Percentiles rank a stretch among this genome's conserved stretches.
phyloP scores from a whole-genome alignment of 1,284 basidiomycete genomes.

The Phlebopus sp. region DNA sequence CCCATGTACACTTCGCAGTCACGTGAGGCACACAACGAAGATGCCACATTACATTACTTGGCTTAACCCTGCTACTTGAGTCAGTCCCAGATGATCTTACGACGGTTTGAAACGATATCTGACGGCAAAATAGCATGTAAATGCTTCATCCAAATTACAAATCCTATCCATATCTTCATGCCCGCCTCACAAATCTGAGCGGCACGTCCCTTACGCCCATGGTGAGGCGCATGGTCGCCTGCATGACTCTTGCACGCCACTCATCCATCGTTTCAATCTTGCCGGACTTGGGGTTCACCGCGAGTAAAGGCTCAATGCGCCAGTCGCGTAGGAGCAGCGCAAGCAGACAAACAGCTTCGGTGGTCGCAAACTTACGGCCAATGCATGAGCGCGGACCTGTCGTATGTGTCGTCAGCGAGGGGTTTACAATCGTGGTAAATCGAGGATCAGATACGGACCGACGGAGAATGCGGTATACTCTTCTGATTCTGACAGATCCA shows the following conservation, averaged over 20 bases:
- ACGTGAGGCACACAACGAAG: no score
- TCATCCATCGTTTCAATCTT: constrained; percentile 38
- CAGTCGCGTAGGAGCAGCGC: constrained; percentile 50
- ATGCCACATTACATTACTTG: no score
- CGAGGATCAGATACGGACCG: constrained; percentile 28
- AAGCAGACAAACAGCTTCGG: constrained; percentile 51
- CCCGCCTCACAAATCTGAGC: constrained; percentile 36
- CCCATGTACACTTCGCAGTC: no score
- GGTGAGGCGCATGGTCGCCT: constrained; percentile 39
- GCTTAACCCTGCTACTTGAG: no score
- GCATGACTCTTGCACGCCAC: constrained; percentile 45
- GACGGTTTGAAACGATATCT: no score
- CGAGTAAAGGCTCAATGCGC: constrained; percentile 43
- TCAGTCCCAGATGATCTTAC: no score
- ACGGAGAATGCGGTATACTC: constrained; percentile 47
- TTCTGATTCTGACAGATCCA: constrained; percentile 26
- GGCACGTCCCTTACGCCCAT: constrained; percentile 42
- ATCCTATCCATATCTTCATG: background rate
- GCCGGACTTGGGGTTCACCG: constrained; percentile 9
- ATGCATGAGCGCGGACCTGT: constrained; percentile 51
- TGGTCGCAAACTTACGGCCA: constrained; percentile 52
- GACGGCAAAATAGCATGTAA: no score
- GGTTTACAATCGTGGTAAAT: background rate
- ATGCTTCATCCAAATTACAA: background rate
- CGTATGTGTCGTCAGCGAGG: background rate